Percentiles rank a stretch among this genome's conserved stretches.
These are phyloP conservation scores for Elsinoe fawcettii DNA, from an alignment of 2,329 filamentous ascomycete species.

Conservation along the genomic window DNA sequence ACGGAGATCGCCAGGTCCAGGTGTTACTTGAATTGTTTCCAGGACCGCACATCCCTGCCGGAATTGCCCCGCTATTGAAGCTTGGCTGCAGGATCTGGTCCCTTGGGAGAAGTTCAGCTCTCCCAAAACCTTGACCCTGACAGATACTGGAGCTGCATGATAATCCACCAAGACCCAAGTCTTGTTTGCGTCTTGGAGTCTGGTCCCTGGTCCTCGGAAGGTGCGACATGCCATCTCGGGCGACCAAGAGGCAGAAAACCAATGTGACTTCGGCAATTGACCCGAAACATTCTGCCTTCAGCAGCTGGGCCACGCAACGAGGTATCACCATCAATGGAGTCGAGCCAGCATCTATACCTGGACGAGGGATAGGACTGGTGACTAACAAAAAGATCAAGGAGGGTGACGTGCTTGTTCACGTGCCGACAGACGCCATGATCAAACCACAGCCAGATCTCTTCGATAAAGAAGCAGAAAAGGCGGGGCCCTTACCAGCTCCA, in stretches of 20 bases:
- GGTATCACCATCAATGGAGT: slow-evolving; percentile 64
- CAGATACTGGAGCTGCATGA: background rate
- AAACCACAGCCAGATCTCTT: slow-evolving; percentile 53
- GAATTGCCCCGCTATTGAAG: background rate
- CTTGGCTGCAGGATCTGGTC: background rate
- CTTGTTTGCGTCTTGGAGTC: background rate
- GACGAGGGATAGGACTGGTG: slow-evolving; percentile 70
- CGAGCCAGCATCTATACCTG: slow-evolving; percentile 57
- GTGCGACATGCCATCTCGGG: slow-evolving; percentile 3
- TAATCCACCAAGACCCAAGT: background rate
- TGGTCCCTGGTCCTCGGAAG: background rate
- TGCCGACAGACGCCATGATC: slow-evolving; percentile 57
- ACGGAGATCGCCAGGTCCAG: background rate
- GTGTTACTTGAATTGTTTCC: background rate
- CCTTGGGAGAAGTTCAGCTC: background rate
- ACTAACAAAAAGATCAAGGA: slow-evolving; percentile 57
- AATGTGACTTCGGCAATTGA: background rate
- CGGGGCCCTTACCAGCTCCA: background rate
- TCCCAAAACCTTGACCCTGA: background rate
- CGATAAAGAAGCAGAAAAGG: slow-evolving; percentile 25
- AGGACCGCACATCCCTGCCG: background rate
- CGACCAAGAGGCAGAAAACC: background rate
- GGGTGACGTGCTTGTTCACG: slow-evolving; percentile 54
- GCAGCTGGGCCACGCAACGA: slow-evolving; percentile 56
- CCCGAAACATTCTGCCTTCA: slow-evolving; percentile 47